Conservation (phyloP, 306 rosid genomes). For the Casuarina equisetifolia region DNA sequence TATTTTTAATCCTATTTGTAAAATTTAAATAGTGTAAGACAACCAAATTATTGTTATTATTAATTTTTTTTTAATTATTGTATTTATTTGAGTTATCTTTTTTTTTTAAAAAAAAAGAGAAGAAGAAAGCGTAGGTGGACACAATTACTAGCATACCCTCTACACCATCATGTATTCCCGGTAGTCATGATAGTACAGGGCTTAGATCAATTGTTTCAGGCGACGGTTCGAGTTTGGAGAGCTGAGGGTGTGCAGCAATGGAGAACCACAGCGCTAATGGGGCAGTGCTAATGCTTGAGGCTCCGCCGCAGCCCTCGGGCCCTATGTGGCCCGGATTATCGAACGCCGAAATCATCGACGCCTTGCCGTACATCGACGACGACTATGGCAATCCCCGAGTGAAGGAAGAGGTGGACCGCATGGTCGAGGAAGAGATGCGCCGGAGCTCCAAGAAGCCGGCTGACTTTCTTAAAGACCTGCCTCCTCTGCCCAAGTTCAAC, state of each 20-base stretch:
- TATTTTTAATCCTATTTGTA: too few species aligned
- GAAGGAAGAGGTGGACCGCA: slow-evolving; percentile 80
- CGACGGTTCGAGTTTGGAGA: neutral
- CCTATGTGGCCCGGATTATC: slow-evolving; percentile 44
- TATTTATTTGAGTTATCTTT: too few species aligned
- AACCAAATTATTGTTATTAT: too few species aligned
- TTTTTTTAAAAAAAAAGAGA: neutral
- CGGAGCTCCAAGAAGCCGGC: slow-evolving; percentile 82
- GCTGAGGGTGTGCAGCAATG: slow-evolving; percentile 32
- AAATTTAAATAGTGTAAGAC: too few species aligned
- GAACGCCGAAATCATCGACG: slow-evolving; percentile 73
- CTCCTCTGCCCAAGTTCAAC: slow-evolving; percentile 70
- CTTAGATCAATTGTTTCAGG: too few species aligned
- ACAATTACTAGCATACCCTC: neutral
- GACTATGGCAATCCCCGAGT: slow-evolving; percentile 73
- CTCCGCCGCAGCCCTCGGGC: slow-evolving; percentile 50
- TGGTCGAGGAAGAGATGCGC: slow-evolving; percentile 92
- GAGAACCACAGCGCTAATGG: slow-evolving; percentile 38
- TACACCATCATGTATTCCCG: neutral
- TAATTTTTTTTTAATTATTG: too few species aligned
- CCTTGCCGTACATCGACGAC: slow-evolving; percentile 90
- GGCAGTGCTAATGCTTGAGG: slow-evolving; percentile 76
- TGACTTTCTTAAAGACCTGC: slow-evolving; percentile 88
- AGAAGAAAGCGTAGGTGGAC: neutral
- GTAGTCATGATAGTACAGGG: too few species aligned